Conservation (phyloP, 345 rosid genomes). For the Eucalyptus tenuipes region DNA sequence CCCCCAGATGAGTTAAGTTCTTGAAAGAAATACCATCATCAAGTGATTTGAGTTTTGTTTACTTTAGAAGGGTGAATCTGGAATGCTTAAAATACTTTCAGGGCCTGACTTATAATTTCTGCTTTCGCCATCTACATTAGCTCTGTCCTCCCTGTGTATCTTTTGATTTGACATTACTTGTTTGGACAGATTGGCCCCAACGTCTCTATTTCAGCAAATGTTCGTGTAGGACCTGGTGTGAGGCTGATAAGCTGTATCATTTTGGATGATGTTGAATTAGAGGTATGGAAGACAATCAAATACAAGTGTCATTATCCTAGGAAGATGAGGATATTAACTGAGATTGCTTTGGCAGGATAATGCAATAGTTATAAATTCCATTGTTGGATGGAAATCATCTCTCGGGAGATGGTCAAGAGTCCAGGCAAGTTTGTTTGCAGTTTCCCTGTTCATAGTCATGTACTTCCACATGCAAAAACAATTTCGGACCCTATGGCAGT, state of each 20-base stretch:
- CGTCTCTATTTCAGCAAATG: slow-evolving; percentile 59
- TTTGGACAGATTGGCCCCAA: slow-evolving; percentile 43
- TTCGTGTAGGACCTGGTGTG: slow-evolving; percentile 52
- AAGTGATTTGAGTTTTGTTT: background rate
- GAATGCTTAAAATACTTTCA: background rate
- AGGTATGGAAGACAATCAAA: slow-evolving; percentile 14
- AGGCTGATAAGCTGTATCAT: slow-evolving; percentile 67
- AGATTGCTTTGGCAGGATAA: slow-evolving; percentile 40
- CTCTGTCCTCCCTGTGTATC: background rate
- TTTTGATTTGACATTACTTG: background rate
- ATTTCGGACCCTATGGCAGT: background rate
- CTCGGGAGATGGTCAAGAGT: slow-evolving; percentile 78
- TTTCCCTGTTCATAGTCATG: background rate
- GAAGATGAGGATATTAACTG: background rate
- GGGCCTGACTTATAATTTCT: background rate
- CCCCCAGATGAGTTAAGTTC: background rate
- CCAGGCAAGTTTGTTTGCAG: slow-evolving; percentile 32
- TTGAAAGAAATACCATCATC: background rate
- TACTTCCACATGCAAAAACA: background rate
- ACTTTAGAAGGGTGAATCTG: background rate
- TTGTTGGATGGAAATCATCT: slow-evolving; percentile 79
- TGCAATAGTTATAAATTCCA: slow-evolving; percentile 60
- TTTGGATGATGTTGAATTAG: slow-evolving; percentile 61
- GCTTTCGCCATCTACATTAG: background rate
- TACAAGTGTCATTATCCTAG: background rate